Percentiles rank a stretch among this genome's conserved stretches.
Evolutionary conservation across 192 early-diverging fungal genomes (phyloP).

Genomic region (Phlyctochytrium arcticum): DNA sequence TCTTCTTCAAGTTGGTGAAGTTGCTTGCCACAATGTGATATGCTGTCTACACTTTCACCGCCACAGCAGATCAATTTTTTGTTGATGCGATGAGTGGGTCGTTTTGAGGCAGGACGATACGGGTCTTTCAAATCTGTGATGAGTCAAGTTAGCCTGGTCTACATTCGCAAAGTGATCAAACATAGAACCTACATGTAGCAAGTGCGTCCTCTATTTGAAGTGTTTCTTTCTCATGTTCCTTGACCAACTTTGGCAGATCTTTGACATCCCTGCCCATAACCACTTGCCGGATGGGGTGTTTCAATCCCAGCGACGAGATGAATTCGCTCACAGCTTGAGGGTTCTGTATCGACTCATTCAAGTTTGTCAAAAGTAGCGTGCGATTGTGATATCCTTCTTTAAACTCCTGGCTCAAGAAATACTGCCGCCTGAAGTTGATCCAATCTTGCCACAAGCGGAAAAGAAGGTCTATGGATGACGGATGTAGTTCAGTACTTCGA

Average conservation of each 20-base stretch:
- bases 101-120: slow-evolving; percentile 20
- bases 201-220: slow-evolving; percentile 29
- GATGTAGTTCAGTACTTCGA: background rate
- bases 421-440: slow-evolving; percentile 20
- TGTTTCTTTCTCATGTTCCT: slow-evolving; percentile 33
- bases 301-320: slow-evolving; percentile 16
- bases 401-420: slow-evolving; percentile 22
- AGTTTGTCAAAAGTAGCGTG: slow-evolving; percentile 37
- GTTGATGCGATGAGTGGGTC: slow-evolving; percentile 33
- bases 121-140: slow-evolving; percentile 33
- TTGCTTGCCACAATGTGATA: slow-evolving; percentile 19
- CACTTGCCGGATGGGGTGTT: slow-evolving; percentile 8
- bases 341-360: slow-evolving; percentile 30
- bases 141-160: no score
- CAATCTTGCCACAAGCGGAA: slow-evolving; percentile 34
- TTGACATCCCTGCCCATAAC: slow-evolving; percentile 32
- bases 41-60: slow-evolving; percentile 40
- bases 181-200: slow-evolving; percentile 12
- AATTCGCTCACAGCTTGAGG: slow-evolving; percentile 15
- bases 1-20: slow-evolving; percentile 37
- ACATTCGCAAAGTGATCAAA: background rate
- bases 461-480: slow-evolving; percentile 19
- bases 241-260: slow-evolving; percentile 32
- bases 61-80: slow-evolving; percentile 9
- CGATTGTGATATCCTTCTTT: slow-evolving; percentile 23